Base-by-base conservation (phyloP, 2,329 filamentous ascomycete species). In the Colletotrichum cordylinicola region DNA sequence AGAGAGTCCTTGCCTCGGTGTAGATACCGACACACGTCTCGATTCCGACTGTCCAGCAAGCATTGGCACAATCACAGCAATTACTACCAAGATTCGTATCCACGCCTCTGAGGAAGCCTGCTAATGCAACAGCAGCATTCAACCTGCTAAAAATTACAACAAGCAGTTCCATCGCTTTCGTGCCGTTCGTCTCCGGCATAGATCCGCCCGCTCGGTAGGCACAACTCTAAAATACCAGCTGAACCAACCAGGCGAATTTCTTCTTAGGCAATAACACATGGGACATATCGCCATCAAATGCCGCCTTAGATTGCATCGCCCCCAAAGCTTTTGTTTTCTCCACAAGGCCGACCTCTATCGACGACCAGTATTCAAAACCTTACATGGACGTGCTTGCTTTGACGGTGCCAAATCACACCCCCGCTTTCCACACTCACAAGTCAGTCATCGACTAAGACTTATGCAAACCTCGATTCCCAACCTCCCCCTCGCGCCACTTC, bases 151-250 rank as follows among this genome's bases (percentile, higher is more conserved):
- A 67, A 35, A 67, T 56, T 37, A 31, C 43, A 33, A 10, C 24
- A 58, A 24, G 24, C 21, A 24, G 21, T 48, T 18, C 24, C 18
- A 43, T 37, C 39, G 24, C n/a, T 21, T 48, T 67, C n/a, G 2
- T n/a, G 31, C 39, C 48, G 65, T 67, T 56, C 6, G 4, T 67
- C 48, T 2, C 31, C 43, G 43, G 48, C 48, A 29, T 24, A 27
- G n/a, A 67, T 58, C 65, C 65, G 48, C 65, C 43, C 29, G 18
- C 39, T 13, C 29, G 65, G 65, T 67, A 58, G 65, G n/a, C n/a
- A 37, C 8, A 58, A 67, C 65, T 67, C 65, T 67, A 56, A 67
- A 31, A 21, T 31, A 15, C 35, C 27, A 18, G n/a, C 43, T 56
- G 8, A 56, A 16, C 48, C 48, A 37, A 58, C 48, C 65, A 21